Base-by-base conservation (phyloP, 257 asterid species). In the Nicotiana knightiana region DNA sequence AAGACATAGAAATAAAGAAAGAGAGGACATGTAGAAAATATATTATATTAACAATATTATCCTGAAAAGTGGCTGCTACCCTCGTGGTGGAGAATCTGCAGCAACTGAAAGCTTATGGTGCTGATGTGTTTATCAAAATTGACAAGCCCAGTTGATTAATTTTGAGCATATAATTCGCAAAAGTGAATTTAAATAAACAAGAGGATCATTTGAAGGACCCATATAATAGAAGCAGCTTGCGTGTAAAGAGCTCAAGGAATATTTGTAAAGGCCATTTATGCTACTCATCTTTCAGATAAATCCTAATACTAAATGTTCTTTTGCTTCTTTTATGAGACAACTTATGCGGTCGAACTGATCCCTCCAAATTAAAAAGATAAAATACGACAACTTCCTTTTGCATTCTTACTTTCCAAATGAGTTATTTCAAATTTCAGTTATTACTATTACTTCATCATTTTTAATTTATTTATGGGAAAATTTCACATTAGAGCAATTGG, bases 211-310 rank as follows among this genome's bases (percentile, higher is more conserved):
- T 67, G 54, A 77, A 62, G 68, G 32, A 3, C 28, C 46, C 53
- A 54, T 43, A 39, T 32, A 39, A 64, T 82, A 67, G 83, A 80
- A 79, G 63, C 18, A 70, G 84, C 84, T 82, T 85, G 79, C 71
- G 82, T 82, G 84, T 82, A 85, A 85, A 83, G 86, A 54, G 67
- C 32, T 32, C 62, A 11, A 26, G 26, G 82, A 85, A 85, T 81
- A 82, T 76, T 63, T 81, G 51, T 54, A 59, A 77, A 85, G 83
- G 85, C 7, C 58, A 37, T 53, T 58, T 46, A 28, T 68, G 76
- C 79, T 28, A 67, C 5, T 81, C 87, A 85, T 43, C 43, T 65
- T 76, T 21, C 9, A 67, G 65, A 54, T 67, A 13, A 37, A 65
- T 32, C 79, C 37, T 21, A 16, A 46, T 51, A 18, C 55, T 55